These are phyloP conservation scores for Trichodelitschia bisporula DNA, from an alignment of 495 filamentous ascomycete genomes.

Conservation along the genomic window DNA sequence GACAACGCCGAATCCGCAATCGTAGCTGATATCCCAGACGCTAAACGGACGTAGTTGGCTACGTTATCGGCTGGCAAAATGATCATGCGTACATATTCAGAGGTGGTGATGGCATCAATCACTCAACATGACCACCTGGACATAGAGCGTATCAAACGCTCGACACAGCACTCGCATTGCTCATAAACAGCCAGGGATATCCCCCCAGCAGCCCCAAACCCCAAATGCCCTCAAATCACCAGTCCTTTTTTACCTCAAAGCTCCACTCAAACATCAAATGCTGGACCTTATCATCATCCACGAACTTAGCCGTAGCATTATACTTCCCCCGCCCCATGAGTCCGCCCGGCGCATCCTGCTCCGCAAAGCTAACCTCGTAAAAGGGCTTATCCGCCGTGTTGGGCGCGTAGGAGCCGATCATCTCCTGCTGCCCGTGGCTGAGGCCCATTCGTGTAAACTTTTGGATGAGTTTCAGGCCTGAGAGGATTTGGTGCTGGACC, in stretches of 20 bases:
- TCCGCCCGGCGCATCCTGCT: conserved; percentile 32
- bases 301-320: conserved; percentile 59
- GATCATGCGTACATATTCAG: no score
- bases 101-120: no score
- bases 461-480: conserved; percentile 86
- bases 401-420: conserved; percentile 87
- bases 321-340: conserved; percentile 75
- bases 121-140: no score
- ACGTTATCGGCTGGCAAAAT: no score
- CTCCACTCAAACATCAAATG: conserved; percentile 83
- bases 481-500: conserved; percentile 86
- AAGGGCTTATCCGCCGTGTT: conserved; percentile 60
- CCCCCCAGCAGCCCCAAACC: no score
- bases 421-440: conserved; percentile 74
- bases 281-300: conserved; percentile 72
- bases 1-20: no score
- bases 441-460: conserved; percentile 71
- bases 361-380: conserved; percentile 27
- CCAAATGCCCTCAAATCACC: no score
- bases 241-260: conserved; percentile 88
- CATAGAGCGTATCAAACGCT: no score
- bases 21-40: no score
- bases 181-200: no score
- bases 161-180: no score
- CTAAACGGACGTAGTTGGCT: no score